Base-by-base conservation (phyloP, 768 basidiomycete genomes). In the Asterophora lycoperdoides region DNA sequence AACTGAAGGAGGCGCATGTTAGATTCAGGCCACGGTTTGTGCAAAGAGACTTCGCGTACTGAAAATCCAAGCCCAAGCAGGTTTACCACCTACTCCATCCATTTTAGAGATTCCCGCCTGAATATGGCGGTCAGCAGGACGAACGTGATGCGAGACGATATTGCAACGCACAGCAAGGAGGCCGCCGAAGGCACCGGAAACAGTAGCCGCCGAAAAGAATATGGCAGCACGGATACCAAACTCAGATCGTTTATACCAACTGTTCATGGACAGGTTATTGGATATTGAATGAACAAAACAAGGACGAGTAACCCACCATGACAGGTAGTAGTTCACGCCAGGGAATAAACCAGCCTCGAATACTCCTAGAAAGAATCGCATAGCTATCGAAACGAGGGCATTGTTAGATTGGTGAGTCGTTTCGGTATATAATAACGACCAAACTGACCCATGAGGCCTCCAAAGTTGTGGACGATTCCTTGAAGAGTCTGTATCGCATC, bases 171-270 rank as follows among this genome's bases (percentile, higher is more conserved):
- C 85, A 30, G 85, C 84, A 41, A 89, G 78, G 15, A 88, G 68
- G 42, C 86, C 86, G 45, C 85, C 85, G 54, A 90, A 90, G 17
- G 88, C 87, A n/a, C 89, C 90, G 2, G 86, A 82, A 0, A 87
- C 78, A 2, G 86, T 89, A 0, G 89, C 88, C 3, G 89, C 84
- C 0, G 81, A 80, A 68, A 87, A 89, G 68, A 88, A 89, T 23
- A 88, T 58, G 0, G 84, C 81, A 19, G 81, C 75, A 7, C 74
- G 56, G 65, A 82, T 70, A 49, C 86, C 88, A 54, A 88, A 87
- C 59, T 92, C 90, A 11, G 81, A 81, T 30, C 87, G 84, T 56
- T 83, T 77, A 56, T 74, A 75, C 77, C 72, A 78, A 51, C 71
- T 75, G 40, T n/a, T n/a, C 1, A 33, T 29, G 19, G 37, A 33